Evolutionary conservation across 345 rosid species (phyloP), one percentile per base, ranked within the genome.

Genomic region (Lagerstroemia speciosa): DNA sequence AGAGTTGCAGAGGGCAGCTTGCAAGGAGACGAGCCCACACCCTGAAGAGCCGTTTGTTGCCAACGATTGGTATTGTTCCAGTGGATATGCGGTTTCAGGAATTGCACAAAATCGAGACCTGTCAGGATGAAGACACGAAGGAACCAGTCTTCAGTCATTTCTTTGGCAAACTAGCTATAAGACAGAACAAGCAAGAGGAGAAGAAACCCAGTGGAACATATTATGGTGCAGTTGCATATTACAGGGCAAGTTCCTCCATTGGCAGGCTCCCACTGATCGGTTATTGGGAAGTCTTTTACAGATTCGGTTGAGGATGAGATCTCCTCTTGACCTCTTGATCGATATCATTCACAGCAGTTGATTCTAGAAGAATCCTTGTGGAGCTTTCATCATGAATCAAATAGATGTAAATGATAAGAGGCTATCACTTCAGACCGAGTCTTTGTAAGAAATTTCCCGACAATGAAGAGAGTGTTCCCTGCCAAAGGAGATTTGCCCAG

Each of bases 401-500:
- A 43, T 19, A 43, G 48, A 10, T 14, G 48, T 43, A 16, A 43
- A 1, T n/a, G n/a, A n/a, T n/a, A n/a, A n/a, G n/a, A n/a, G n/a
- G n/a, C 20, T 62, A 62, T 40, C 33, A 32, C 3, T 36, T 4
- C 38, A 55, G 29, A 31, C 61, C n/a, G 17, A 36, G 24, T 48
- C 8, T 38, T 58, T 12, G 11, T 1, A 33, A 64, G 64, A 41
- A 62, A 34, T 34, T 34, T 64, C 67, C 36, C 38, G 43, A 34
- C 67, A 27, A 14, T 20, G 45, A 26, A 16, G n/a, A 26, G 32
- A 52, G 43, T 52, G 61, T 66, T 62, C 67, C 62, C 67, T 83
- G 92, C 92, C 89, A 83, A 80, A 65, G 74, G 65, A 65, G 74
- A 72, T 72, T 72, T 72, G 69, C 69, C 64, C 74, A 53, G 74